phyloP scores from a whole-genome alignment of 23 red algal species.

The Gracilaria gracilis region DNA sequence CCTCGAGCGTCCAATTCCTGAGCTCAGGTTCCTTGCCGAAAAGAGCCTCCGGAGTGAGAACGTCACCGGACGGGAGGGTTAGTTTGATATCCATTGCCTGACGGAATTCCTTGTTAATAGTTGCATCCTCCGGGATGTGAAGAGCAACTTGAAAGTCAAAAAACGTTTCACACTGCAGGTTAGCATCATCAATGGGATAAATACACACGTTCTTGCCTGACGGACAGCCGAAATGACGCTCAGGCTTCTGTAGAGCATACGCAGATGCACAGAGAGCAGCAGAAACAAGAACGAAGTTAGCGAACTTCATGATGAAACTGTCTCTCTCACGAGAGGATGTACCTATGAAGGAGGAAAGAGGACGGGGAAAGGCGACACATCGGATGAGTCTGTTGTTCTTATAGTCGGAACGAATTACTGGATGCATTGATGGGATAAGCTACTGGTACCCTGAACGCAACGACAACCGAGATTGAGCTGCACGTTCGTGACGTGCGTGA shows the following conservation, averaged over 20 bases:
- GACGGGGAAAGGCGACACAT: too few species aligned
- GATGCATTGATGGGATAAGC: too few species aligned
- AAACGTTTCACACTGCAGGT: constrained; percentile 52
- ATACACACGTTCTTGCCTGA: constrained; percentile 61
- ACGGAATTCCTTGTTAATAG: neutral
- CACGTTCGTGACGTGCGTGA: too few species aligned
- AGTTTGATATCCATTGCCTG: constrained; percentile 32
- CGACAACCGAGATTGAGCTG: too few species aligned
- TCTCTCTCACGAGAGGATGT: neutral
- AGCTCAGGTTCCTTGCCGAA: constrained; percentile 31
- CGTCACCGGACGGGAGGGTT: constrained; percentile 31
- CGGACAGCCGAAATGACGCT: constrained; percentile 64
- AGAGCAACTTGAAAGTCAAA: constrained; percentile 70
- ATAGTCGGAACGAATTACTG: too few species aligned
- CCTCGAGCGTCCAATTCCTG: constrained; percentile 36
- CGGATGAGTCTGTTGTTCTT: too few species aligned
- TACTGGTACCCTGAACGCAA: too few species aligned
- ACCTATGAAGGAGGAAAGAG: too few species aligned
- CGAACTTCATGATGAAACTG: neutral
- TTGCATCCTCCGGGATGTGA: constrained; percentile 19
- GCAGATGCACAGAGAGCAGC: neutral
- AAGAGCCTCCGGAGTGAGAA: constrained; percentile 36
- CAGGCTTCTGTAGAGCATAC: constrained; percentile 45
- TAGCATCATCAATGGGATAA: constrained; percentile 55
- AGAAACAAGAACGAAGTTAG: neutral